phyloP scores from a whole-genome alignment of 2,329 filamentous ascomycete genomes.

The Sporothrix brunneoviolacea region DNA sequence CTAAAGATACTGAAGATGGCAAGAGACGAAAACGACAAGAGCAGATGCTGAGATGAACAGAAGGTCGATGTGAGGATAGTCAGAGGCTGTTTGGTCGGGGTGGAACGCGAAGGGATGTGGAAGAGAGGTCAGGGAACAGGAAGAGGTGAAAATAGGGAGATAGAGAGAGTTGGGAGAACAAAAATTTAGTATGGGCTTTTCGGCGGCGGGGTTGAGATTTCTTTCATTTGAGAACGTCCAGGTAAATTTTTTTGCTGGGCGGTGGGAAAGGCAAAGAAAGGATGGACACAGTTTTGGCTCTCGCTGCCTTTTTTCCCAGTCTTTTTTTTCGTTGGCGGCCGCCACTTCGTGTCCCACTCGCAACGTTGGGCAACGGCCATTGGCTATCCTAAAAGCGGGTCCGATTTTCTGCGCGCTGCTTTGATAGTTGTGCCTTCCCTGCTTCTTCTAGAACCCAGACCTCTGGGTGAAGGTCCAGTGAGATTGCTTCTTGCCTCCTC shows the following conservation, averaged over 20 bases:
- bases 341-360: slow-evolving; percentile 12
- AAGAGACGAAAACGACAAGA: neutral
- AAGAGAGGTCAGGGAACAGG: slow-evolving; percentile 18
- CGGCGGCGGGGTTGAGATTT: slow-evolving; percentile 20
- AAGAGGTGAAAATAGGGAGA: neutral
- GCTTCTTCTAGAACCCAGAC: slow-evolving; percentile 12
- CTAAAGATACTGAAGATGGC: neutral
- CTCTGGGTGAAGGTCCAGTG: slow-evolving; percentile 3
- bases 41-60: neutral
- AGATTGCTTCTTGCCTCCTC: too few species aligned
- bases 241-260: slow-evolving; percentile 21
- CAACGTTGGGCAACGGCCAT: slow-evolving; percentile 13
- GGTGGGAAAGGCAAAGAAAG: slow-evolving; percentile 13
- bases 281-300: slow-evolving; percentile 6
- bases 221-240: slow-evolving; percentile 9
- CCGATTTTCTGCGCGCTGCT: slow-evolving; percentile 11
- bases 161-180: slow-evolving; percentile 13
- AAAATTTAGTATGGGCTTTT: slow-evolving; percentile 15
- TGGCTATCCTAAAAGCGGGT: neutral
- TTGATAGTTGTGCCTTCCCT: neutral
- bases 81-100: neutral
- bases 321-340: slow-evolving; percentile 10
- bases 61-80: neutral
- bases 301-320: neutral
- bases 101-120: slow-evolving; percentile 12